A percentile compares a stretch with the other conserved stretches of the same genome.
phyloP scores from a whole-genome alignment of 2,329 filamentous ascomycete species.

The Claviceps lovelessii region DNA sequence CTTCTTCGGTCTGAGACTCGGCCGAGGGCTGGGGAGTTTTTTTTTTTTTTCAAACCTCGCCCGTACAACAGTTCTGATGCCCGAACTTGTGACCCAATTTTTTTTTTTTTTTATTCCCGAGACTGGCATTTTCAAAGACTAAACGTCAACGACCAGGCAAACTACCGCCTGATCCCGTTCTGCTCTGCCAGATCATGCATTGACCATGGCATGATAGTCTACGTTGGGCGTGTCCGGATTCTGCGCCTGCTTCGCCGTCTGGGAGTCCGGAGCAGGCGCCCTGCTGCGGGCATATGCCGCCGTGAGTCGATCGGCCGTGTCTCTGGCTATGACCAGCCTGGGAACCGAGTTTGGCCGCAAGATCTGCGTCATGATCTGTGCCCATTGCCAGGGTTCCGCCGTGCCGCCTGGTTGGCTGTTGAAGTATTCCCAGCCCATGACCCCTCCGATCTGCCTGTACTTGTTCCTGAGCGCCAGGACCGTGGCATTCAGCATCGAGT shows the following conservation, averaged over 20 bases:
- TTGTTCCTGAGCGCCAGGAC: conserved; percentile 23
- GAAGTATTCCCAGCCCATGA: conserved; percentile 90
- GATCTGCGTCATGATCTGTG: conserved; percentile 26
- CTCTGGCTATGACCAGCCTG: conserved; percentile 4
- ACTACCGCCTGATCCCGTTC: not conserved
- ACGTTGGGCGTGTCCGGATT: not conserved
- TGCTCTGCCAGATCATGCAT: not conserved
- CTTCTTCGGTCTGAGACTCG: too few species aligned
- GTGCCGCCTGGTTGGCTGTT: conserved; percentile 40
- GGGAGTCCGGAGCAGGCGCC: not conserved
- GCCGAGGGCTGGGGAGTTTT: too few species aligned
- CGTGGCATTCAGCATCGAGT: conserved; percentile 29
- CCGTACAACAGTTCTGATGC: too few species aligned
- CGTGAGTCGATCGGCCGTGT: conserved; percentile 5
- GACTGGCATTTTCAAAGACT: too few species aligned
- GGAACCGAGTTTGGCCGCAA: conserved; percentile 12
- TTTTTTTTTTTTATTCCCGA: too few species aligned
- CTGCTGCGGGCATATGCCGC: conserved; percentile 1
- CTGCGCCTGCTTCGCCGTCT: not conserved
- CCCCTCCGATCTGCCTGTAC: conserved; percentile 61
- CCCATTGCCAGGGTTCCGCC: conserved; percentile 62
- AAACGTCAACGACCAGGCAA: too few species aligned
- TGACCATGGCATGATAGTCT: conserved; percentile 3
- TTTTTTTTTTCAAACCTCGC: too few species aligned
- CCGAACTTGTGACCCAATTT: too few species aligned